These are phyloP conservation scores for Claviceps humidiphila DNA, from an alignment of 2,329 filamentous ascomycete species.

Conservation along the genomic window DNA sequence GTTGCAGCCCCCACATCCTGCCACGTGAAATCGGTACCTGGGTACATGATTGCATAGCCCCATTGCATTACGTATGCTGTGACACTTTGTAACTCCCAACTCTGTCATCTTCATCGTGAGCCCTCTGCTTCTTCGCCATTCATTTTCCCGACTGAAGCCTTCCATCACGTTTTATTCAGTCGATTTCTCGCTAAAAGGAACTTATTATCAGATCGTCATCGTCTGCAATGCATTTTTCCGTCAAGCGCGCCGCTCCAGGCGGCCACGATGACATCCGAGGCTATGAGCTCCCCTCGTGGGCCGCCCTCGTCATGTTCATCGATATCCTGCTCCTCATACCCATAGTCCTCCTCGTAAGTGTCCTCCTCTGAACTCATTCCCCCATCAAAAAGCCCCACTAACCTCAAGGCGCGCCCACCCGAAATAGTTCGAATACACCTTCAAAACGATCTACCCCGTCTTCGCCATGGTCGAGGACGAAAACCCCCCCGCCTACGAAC, in stretches of 20 bases:
- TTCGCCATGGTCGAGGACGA: slow-evolving; percentile 47
- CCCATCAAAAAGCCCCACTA: background rate
- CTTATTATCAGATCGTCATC: too few species aligned
- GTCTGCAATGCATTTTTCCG: slow-evolving; percentile 7
- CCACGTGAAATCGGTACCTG: background rate
- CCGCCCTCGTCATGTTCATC: slow-evolving; percentile 23
- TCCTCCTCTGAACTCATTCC: background rate
- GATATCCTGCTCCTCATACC: slow-evolving; percentile 33
- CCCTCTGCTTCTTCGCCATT: background rate
- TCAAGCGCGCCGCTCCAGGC: slow-evolving; percentile 22
- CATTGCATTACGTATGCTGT: background rate
- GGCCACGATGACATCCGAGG: slow-evolving; percentile 11
- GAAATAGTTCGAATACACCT: slow-evolving; percentile 34
- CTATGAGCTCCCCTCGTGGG: slow-evolving; percentile 25
- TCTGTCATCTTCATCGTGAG: background rate
- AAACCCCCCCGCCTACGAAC: slow-evolving; percentile 40
- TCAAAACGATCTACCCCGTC: slow-evolving; percentile 36
- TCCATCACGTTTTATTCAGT: background rate
- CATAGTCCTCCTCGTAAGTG: slow-evolving; percentile 27
- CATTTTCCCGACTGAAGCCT: background rate
- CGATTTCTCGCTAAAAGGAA: background rate
- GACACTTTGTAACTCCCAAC: too few species aligned
- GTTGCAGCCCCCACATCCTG: too few species aligned
- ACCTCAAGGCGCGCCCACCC: too few species aligned
- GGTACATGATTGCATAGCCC: background rate